Conservation (phyloP, 176 grass and related monocot genomes). For the Triticum urartu region DNA sequence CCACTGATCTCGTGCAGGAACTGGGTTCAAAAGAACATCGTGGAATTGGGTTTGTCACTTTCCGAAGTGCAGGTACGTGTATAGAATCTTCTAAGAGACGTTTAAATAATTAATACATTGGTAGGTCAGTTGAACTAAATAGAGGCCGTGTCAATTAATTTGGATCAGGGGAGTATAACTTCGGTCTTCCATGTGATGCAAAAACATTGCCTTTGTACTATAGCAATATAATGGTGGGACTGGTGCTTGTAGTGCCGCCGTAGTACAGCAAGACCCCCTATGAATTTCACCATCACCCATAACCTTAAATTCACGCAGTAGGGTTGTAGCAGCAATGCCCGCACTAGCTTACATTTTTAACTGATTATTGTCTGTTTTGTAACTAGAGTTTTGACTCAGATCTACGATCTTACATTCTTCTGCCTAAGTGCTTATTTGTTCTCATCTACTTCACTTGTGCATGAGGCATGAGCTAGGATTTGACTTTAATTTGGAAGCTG, state of each 20-base stretch:
- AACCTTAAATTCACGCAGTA: not conserved
- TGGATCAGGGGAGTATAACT: not conserved
- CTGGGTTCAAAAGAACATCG: slow-evolving; percentile 72
- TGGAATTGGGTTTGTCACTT: slow-evolving; percentile 86
- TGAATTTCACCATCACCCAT: not conserved
- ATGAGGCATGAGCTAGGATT: not conserved
- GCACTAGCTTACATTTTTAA: not conserved
- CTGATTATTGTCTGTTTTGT: not conserved
- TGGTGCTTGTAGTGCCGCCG: not conserved
- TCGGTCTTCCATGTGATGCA: not conserved
- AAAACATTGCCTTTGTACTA: not conserved
- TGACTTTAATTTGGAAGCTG: not conserved
- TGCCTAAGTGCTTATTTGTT: not conserved
- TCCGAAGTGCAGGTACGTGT: slow-evolving; percentile 54
- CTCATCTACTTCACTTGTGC: slow-evolving; percentile 11
- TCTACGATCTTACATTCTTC: not conserved
- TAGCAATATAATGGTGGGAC: not conserved
- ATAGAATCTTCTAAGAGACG: slow-evolving; percentile 11
- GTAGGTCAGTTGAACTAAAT: not conserved
- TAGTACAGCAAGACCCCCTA: not conserved
- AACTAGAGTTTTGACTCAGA: not conserved
- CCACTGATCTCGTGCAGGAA: slow-evolving; percentile 43
- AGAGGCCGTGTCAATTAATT: not conserved
- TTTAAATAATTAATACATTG: slow-evolving; percentile 2
- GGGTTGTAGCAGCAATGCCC: not conserved